phyloP scores from a whole-genome alignment of 2,329 filamentous ascomycete genomes.

The Ophiognomonia clavigignenti-juglandacearum region DNA sequence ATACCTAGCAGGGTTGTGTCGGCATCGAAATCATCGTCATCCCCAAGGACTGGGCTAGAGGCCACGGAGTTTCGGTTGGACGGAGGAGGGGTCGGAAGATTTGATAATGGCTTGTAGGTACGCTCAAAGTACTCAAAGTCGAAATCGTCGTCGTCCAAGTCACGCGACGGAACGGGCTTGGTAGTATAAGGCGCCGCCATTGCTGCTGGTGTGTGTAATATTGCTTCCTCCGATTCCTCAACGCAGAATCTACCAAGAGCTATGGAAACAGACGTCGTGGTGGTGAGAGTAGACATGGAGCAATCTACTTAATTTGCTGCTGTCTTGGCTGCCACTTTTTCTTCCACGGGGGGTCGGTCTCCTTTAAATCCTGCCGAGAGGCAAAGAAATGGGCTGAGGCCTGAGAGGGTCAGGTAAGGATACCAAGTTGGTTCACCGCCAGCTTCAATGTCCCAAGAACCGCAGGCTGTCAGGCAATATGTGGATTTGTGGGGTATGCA shows the following conservation, averaged over 20 bases:
- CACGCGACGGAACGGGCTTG: constrained; percentile 11
- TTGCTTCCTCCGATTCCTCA: constrained; percentile 1
- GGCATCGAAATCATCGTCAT: constrained; percentile 37
- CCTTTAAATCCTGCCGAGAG: not conserved
- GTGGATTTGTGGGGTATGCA: constrained; percentile 14
- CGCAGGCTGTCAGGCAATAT: constrained; percentile 15
- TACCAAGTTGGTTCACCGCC: constrained; percentile 11
- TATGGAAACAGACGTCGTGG: constrained; percentile 6
- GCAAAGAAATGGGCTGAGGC: not conserved
- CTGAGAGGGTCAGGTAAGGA: not conserved
- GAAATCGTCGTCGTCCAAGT: constrained; percentile 35
- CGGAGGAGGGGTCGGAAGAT: constrained; percentile 61
- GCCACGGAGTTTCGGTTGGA: constrained; percentile 42
- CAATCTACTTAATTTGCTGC: not conserved
- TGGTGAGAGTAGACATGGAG: not conserved
- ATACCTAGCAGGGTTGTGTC: constrained; percentile 37
- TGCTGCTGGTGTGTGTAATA: constrained; percentile 8
- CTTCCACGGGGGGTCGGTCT: not conserved
- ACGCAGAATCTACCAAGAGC: constrained; percentile 14
- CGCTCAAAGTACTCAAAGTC: constrained; percentile 50
- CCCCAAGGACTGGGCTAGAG: constrained; percentile 38
- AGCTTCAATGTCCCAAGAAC: constrained; percentile 8
- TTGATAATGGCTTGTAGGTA: constrained; percentile 63
- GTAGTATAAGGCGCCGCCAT: constrained; percentile 15
- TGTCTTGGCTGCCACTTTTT: not conserved